Evolutionary conservation across 108 stramenopile genomes (phyloP), one percentile per base, ranked within the genome.

Genomic region (Nitzschia sp.): DNA sequence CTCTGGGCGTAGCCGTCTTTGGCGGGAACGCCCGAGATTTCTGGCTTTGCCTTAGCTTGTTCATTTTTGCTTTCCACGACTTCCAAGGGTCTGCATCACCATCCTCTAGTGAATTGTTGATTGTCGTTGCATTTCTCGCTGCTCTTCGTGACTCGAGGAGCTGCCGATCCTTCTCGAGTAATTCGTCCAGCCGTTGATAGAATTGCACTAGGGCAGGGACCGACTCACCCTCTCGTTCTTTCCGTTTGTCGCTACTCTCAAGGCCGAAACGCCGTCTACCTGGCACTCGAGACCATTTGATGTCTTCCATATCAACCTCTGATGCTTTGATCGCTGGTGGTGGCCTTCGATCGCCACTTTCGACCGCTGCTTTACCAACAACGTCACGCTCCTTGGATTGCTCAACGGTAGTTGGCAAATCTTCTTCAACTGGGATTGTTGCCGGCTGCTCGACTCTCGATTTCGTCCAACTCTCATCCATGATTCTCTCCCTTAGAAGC

Each of bases 91-190:
- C 23, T 33, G 15, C 70, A 30, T 25, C 45, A 24, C 19, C 61
- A 28, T 48, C 46, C 17, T 25, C 32, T 36, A 18, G 51, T 26
- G 32, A 31, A 58, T 45, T 31, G 28, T 51, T 17, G 49, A 51
- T 51, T 46, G 24, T 58, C 26, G 25, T 6, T 31, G n/a, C 42
- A 54, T 54, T 13, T 19, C 38, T 6, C 6, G 38, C n/a, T n/a
- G n/a, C 38, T 13, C 38, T 42, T 13, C 6, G 38, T 6, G 38
- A 42, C 13, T 42, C 9, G 13, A 42, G 38, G 38, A 27, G 46
- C 30, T 45, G 59, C 32, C 73, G 56, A 21, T 75, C 66, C 51
- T 68, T 30, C 25, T 68, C 66, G 24, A 75, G 25, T 3, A 75
- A 33, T 19, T 68, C 46, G 51, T 75, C 74, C n/a, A 75, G 36